Conservation (phyloP, 108 stramenopile species). For the Aurantiochytrium sp. region DNA sequence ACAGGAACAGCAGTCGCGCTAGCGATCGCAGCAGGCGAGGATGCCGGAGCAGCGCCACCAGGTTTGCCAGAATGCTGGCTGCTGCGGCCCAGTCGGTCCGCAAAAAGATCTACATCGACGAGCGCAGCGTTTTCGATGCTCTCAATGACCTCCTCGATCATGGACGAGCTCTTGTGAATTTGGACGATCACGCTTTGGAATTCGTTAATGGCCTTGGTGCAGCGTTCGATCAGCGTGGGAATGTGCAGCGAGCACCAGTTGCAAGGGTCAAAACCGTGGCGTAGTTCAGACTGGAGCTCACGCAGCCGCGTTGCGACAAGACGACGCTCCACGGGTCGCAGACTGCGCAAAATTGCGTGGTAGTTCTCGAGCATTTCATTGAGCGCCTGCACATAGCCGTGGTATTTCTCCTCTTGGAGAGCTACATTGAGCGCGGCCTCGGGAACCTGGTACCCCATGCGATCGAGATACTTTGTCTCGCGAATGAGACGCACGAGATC, state of each 20-base stretch:
- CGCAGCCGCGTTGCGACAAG: slow-evolving; percentile 42
- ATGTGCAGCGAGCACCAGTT: slow-evolving; percentile 68
- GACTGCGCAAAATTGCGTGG: slow-evolving; percentile 27
- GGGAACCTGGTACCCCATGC: slow-evolving; percentile 58
- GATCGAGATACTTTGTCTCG: slow-evolving; percentile 61
- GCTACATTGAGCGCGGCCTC: slow-evolving; percentile 62
- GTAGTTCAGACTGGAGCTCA: slow-evolving; percentile 36
- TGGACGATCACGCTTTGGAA: slow-evolving; percentile 48
- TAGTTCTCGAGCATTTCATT: slow-evolving; percentile 46
- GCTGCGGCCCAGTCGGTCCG: not conserved
- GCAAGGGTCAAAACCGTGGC: slow-evolving; percentile 50
- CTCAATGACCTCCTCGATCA: slow-evolving; percentile 50
- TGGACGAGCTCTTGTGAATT: slow-evolving; percentile 51
- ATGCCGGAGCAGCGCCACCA: too few relatives aligned
- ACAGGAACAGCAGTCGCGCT: slow-evolving; percentile 20
- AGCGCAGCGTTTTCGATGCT: slow-evolving; percentile 45
- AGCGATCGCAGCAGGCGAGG: too few relatives aligned
- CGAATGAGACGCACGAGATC: slow-evolving; percentile 53
- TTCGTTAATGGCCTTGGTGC: slow-evolving; percentile 46
- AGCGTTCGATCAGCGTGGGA: slow-evolving; percentile 49
- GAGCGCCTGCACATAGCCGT: slow-evolving; percentile 41
- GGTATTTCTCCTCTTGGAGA: slow-evolving; percentile 63
- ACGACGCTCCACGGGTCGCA: slow-evolving; percentile 42
- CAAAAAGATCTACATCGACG: slow-evolving; percentile 22
- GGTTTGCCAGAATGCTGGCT: not conserved